phyloP scores from a whole-genome alignment of 331 rosid species.

The Acacia pycnantha region DNA sequence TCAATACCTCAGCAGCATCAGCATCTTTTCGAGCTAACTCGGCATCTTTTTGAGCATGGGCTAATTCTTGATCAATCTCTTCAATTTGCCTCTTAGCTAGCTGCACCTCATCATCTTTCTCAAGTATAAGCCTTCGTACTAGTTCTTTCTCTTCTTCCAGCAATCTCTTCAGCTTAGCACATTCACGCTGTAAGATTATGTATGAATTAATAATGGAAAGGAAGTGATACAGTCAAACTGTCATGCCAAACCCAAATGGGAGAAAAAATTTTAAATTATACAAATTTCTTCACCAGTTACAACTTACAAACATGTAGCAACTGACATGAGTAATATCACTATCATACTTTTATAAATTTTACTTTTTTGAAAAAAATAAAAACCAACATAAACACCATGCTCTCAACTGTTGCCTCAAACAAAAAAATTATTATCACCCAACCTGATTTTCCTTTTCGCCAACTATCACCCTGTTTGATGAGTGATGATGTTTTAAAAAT shows the following conservation, averaged over 20 bases:
- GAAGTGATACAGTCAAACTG: neutral
- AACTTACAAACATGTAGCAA: neutral
- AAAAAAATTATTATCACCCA: too few relatives aligned
- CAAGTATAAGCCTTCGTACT: conserved; percentile 46
- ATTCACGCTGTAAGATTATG: conserved; percentile 51
- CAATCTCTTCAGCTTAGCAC: conserved; percentile 64
- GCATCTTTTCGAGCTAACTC: conserved; percentile 50
- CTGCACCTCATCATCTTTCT: conserved; percentile 48
- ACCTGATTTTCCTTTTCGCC: too few relatives aligned
- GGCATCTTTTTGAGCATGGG: conserved; percentile 40
- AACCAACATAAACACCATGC: neutral
- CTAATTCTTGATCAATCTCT: conserved; percentile 53
- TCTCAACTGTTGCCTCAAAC: neutral
- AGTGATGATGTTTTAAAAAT: too few relatives aligned
- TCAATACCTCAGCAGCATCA: conserved; percentile 41
- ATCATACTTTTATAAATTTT: neutral
- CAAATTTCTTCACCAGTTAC: neutral
- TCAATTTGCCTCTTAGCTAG: conserved; percentile 53
- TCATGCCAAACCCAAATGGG: neutral
- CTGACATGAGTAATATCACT: neutral
- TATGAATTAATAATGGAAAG: neutral
- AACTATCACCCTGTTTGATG: too few relatives aligned
- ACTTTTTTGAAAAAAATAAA: neutral
- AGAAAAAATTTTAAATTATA: neutral
- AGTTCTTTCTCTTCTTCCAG: conserved; percentile 57